A percentile compares a stretch with the other conserved stretches of the same genome.
Evolutionary conservation across 2,329 filamentous ascomycete genomes (phyloP).

Genomic region (Paracorniculantispora psalliotae): DNA sequence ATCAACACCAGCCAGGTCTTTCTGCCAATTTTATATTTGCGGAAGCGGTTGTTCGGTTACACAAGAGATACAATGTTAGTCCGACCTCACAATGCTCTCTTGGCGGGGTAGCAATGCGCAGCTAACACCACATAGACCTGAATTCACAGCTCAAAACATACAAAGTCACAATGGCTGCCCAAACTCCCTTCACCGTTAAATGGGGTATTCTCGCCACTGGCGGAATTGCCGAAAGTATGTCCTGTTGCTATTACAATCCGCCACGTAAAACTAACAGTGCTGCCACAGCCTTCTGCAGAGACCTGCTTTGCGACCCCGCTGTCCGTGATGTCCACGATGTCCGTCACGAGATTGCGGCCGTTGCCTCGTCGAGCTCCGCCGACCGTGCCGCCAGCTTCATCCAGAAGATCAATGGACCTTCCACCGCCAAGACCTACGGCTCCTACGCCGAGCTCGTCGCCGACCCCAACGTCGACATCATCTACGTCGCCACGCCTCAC

Average conservation of each 20-base stretch:
- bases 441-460: slow-evolving; percentile 77
- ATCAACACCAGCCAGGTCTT: background rate
- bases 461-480: slow-evolving; percentile 73
- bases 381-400: slow-evolving; percentile 69
- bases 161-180: slow-evolving; percentile 32
- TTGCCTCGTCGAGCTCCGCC: slow-evolving; percentile 70
- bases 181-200: slow-evolving; percentile 42
- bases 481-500: slow-evolving; percentile 88
- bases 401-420: slow-evolving; percentile 62
- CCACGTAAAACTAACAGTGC: too few relatives aligned
- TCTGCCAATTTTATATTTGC: background rate
- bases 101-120: background rate
- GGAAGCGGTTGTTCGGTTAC: background rate
- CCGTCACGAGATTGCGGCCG: slow-evolving; percentile 71
- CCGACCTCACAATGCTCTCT: too few relatives aligned
- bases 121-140: background rate
- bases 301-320: slow-evolving; percentile 70
- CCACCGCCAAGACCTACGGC: slow-evolving; percentile 66
- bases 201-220: slow-evolving; percentile 61
- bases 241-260: too few relatives aligned
- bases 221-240: slow-evolving; percentile 52
- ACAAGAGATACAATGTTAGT: background rate
- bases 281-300: slow-evolving; percentile 60
- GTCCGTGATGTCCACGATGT: slow-evolving; percentile 67
- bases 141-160: background rate